Percentiles rank a stretch among this genome's conserved stretches.
These are phyloP conservation scores for Linum trigynum DNA, from an alignment of 345 rosid genomes.

Conservation along the genomic window DNA sequence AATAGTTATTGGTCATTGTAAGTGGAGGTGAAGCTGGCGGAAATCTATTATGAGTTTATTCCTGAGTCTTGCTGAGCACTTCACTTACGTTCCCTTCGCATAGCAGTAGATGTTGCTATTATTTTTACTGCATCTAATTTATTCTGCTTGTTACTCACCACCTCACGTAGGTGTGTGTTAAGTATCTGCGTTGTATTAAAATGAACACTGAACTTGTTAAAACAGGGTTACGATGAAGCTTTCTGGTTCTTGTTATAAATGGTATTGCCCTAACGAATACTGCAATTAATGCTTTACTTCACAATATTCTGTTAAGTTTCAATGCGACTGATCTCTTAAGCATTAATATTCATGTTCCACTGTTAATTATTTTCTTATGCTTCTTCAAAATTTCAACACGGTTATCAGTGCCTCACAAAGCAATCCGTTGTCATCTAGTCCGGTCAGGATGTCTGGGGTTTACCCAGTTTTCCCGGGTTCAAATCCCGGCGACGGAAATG, in stretches of 20 bases:
- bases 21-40: not conserved
- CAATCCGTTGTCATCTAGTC: constrained; percentile 6
- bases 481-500: constrained; percentile 7
- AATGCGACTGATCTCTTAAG: too few species aligned
- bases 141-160: not conserved
- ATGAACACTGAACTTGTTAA: too few species aligned
- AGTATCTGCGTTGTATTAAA: too few species aligned
- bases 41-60: not conserved
- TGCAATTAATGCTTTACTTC: too few species aligned
- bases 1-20: not conserved
- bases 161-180: too few species aligned
- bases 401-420: not conserved
- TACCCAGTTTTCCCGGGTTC: constrained; percentile 8
- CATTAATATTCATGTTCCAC: too few species aligned
- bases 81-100: not conserved
- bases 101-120: not conserved
- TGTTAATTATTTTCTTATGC: not conserved
- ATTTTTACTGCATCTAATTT: not conserved
- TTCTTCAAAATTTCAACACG: not conserved
- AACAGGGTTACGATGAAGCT: too few species aligned
- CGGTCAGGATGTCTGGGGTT: constrained; percentile 8
- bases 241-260: too few species aligned
- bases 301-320: too few species aligned
- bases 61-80: not conserved
- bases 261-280: too few species aligned